A percentile compares a stretch with the other conserved stretches of the same genome.
Conservation (phyloP, 2,329 filamentous ascomycete species). For the Aspergillus ochraceoroseus region DNA sequence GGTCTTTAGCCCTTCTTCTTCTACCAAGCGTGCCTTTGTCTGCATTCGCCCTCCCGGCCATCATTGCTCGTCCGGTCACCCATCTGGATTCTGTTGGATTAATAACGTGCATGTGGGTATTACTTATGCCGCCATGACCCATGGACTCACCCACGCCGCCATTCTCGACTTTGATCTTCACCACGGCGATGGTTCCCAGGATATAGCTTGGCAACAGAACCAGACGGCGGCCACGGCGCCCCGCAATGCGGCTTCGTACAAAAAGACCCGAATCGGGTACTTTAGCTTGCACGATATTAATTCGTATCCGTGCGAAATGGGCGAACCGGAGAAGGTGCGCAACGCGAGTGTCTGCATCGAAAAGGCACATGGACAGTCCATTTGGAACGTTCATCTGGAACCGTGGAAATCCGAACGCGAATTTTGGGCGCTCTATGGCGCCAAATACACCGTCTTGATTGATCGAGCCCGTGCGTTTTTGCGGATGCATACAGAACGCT, state of each 20-base stretch:
- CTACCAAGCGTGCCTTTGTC: constrained; percentile 77
- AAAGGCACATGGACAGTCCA: constrained; percentile 84
- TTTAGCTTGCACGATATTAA: constrained; percentile 98
- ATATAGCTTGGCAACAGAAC: constrained; percentile 90
- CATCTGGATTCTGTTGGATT: constrained; percentile 96
- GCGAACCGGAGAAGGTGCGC: constrained; percentile 88
- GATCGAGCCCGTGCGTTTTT: constrained; percentile 77
- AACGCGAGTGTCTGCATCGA: constrained; percentile 93
- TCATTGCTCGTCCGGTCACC: constrained; percentile 83
- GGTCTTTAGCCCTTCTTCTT: constrained; percentile 60
- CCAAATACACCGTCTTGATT: constrained; percentile 69
- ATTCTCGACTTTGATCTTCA: constrained; percentile 91
- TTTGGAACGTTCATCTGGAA: constrained; percentile 95
- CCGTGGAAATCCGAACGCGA: constrained; percentile 76
- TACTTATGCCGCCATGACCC: constrained; percentile 75
- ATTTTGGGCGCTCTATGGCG: constrained; percentile 85
- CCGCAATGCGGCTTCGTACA: constrained; percentile 69
- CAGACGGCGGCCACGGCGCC: constrained; percentile 57
- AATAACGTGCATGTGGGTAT: constrained; percentile 98
- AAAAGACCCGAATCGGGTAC: constrained; percentile 86
- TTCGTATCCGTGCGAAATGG: constrained; percentile 91
- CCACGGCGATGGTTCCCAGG: constrained; percentile 91
- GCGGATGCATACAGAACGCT: constrained; percentile 62
- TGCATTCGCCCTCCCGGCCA: constrained; percentile 90
- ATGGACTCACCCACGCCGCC: constrained; percentile 87